Percentiles rank a stretch among this genome's conserved stretches.
Conservation (phyloP, 805 yeast genomes). For the Wickerhamomyces tratensis region DNA sequence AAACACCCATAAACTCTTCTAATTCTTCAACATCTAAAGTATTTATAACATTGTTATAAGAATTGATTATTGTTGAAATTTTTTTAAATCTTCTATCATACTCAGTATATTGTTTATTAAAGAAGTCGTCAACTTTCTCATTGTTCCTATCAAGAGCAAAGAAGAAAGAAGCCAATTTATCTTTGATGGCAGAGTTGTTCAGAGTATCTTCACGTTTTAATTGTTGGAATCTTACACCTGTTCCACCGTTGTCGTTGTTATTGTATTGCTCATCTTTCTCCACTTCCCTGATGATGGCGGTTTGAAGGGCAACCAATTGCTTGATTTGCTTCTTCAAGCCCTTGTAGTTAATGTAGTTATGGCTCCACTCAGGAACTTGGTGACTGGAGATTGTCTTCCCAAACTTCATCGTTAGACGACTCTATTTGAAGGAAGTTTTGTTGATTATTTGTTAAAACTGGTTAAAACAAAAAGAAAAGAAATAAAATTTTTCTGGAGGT, state of each 20-base stretch:
- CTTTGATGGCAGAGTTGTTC: slow-evolving; percentile 32
- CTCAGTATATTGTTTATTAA: slow-evolving; percentile 61
- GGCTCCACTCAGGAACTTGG: slow-evolving; percentile 91
- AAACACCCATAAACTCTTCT: slow-evolving; percentile 54
- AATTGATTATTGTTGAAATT: slow-evolving; percentile 24
- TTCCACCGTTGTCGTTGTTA: slow-evolving; percentile 1
- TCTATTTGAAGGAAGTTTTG: too few relatives aligned
- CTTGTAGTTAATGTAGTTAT: slow-evolving; percentile 78
- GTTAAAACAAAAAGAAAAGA: too few relatives aligned
- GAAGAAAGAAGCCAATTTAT: slow-evolving; percentile 57
- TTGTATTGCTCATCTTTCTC: slow-evolving; percentile 11
- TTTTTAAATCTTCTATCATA: slow-evolving; percentile 60
- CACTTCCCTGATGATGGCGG: slow-evolving; percentile 18
- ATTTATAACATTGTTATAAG: slow-evolving; percentile 27
- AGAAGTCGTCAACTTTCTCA: slow-evolving; percentile 74
- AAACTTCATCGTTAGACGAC: slow-evolving; percentile 47
- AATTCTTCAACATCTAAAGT: slow-evolving; percentile 38
- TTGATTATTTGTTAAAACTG: too few relatives aligned
- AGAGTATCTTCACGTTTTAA: slow-evolving; percentile 20
- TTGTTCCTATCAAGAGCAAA: slow-evolving; percentile 71
- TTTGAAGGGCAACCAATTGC: slow-evolving; percentile 38
- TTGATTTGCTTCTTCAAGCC: slow-evolving; percentile 74
- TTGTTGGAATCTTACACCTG: slow-evolving; percentile 7
- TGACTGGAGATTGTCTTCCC: slow-evolving; percentile 74
- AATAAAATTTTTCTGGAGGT: too few relatives aligned